phyloP scores from a whole-genome alignment of 2,329 filamentous ascomycete genomes.

The Ophiosphaerella herpotricha region DNA sequence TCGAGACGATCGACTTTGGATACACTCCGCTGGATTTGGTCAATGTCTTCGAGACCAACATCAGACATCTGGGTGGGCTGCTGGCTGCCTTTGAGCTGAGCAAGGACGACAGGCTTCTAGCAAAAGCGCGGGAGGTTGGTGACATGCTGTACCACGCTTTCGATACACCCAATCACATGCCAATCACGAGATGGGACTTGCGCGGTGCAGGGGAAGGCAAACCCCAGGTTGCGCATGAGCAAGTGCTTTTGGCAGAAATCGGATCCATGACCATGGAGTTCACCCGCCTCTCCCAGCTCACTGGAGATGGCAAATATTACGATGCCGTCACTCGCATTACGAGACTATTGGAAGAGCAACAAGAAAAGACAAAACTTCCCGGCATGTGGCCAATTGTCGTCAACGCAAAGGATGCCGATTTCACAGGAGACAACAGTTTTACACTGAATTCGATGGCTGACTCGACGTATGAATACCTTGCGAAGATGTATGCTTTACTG shows the following conservation, averaged over 20 bases:
- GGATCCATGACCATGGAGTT: constrained; percentile 56
- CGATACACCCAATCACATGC: constrained; percentile 94
- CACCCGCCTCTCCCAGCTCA: constrained; percentile 52
- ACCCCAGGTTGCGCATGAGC: constrained; percentile 46
- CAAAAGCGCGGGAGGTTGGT: constrained; percentile 78
- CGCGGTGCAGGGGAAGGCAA: constrained; percentile 44
- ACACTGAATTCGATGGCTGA: constrained; percentile 46
- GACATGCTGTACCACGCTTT: constrained; percentile 82
- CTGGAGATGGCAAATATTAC: constrained; percentile 52
- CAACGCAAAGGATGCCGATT: constrained; percentile 47
- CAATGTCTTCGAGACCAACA: constrained; percentile 58
- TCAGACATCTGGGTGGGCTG: constrained; percentile 87
- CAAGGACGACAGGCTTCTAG: constrained; percentile 71
- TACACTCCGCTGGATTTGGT: constrained; percentile 45
- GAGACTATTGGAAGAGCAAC: constrained; percentile 48
- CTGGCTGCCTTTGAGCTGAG: constrained; percentile 87
- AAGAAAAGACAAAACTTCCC: constrained; percentile 49
- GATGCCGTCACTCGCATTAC: constrained; percentile 53
- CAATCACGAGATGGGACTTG: constrained; percentile 57
- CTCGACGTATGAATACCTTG: constrained; percentile 47
- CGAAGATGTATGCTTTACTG: constrained; percentile 46
- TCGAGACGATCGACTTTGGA: constrained; percentile 51
- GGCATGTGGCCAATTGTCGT: constrained; percentile 56
- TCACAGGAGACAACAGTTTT: constrained; percentile 46
- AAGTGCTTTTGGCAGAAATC: constrained; percentile 53